Conservation (phyloP, 2,329 filamentous ascomycete genomes). For the Botrytis aclada region DNA sequence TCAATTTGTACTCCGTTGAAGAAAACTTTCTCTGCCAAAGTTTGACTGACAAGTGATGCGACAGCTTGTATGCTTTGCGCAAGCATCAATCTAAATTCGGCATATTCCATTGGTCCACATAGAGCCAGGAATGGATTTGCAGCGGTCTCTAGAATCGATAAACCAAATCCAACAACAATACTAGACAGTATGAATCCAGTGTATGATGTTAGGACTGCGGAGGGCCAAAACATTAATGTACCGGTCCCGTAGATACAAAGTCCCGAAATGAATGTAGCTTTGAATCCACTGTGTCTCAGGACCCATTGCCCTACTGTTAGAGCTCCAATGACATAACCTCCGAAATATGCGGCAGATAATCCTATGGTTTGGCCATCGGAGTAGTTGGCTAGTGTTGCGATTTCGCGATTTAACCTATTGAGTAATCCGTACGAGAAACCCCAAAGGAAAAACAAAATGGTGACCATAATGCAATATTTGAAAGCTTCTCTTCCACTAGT, state of each 20-base stretch:
- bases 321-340: slow-evolving; percentile 67
- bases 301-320: slow-evolving; percentile 68
- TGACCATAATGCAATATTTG: slow-evolving; percentile 71
- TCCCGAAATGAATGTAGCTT: slow-evolving; percentile 75
- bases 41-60: slow-evolving; percentile 67
- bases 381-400: slow-evolving; percentile 58
- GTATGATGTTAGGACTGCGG: slow-evolving; percentile 70
- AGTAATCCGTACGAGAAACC: slow-evolving; percentile 86
- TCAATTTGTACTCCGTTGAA: slow-evolving; percentile 54
- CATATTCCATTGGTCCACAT: slow-evolving; percentile 70
- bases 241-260: slow-evolving; percentile 71
- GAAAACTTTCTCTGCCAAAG: slow-evolving; percentile 72
- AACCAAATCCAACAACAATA: slow-evolving; percentile 73
- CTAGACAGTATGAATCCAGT: slow-evolving; percentile 72
- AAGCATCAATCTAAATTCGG: slow-evolving; percentile 71
- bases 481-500: slow-evolving; percentile 62
- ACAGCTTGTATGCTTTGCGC: slow-evolving; percentile 76
- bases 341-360: slow-evolving; percentile 69
- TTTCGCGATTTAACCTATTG: slow-evolving; percentile 73
- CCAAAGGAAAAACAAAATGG: slow-evolving; percentile 83
- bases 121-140: slow-evolving; percentile 72
- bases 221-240: slow-evolving; percentile 85
- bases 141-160: slow-evolving; percentile 74
- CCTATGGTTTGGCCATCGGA: slow-evolving; percentile 60
- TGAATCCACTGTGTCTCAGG: slow-evolving; percentile 70